Conservation (phyloP, 352 stramenopile species). For the Phytophthora chlamydospora region DNA sequence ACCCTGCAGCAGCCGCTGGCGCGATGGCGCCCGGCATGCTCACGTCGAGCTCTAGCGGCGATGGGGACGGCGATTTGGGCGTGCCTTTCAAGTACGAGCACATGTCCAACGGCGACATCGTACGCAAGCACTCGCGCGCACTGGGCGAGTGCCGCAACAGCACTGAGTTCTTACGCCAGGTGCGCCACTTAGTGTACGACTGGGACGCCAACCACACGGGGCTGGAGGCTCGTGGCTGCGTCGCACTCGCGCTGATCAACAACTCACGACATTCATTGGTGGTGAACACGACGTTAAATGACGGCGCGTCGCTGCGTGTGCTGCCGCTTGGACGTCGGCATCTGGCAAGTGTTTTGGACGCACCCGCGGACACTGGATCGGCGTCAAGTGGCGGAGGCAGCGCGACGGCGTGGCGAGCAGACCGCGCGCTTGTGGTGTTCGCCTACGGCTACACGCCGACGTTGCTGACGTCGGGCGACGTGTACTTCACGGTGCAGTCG, state of each 20-base stretch:
- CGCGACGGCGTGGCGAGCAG: constrained; percentile 53
- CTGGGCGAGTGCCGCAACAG: constrained; percentile 53
- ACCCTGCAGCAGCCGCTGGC: constrained; percentile 45
- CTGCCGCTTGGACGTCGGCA: constrained; percentile 62
- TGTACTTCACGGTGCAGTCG: constrained; percentile 84
- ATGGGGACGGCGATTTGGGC: constrained; percentile 15
- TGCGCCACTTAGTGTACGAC: constrained; percentile 83
- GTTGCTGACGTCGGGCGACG: constrained; percentile 79
- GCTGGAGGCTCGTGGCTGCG: constrained; percentile 75
- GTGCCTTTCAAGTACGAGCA: constrained; percentile 68
- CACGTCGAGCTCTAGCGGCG: constrained; percentile 32
- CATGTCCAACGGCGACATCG: constrained; percentile 75
- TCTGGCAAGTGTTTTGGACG: constrained; percentile 57
- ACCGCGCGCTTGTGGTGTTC: constrained; percentile 79
- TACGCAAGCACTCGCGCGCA: constrained; percentile 71
- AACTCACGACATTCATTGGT: constrained; percentile 82
- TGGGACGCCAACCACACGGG: constrained; percentile 89
- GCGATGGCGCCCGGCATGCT: constrained; percentile 31
- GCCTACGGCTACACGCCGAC: constrained; percentile 88
- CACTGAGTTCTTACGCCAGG: constrained; percentile 61
- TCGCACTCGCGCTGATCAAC: constrained; percentile 77
- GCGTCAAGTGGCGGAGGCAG: constrained; percentile 25
- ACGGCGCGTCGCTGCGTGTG: constrained; percentile 75
- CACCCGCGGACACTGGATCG: constrained; percentile 5
- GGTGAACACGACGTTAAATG: constrained; percentile 69